A percentile compares a stretch with the other conserved stretches of the same genome.
These are phyloP conservation scores for Coniochaeta pulveracea DNA, from an alignment of 2,329 filamentous ascomycete species.

Conservation along the genomic window DNA sequence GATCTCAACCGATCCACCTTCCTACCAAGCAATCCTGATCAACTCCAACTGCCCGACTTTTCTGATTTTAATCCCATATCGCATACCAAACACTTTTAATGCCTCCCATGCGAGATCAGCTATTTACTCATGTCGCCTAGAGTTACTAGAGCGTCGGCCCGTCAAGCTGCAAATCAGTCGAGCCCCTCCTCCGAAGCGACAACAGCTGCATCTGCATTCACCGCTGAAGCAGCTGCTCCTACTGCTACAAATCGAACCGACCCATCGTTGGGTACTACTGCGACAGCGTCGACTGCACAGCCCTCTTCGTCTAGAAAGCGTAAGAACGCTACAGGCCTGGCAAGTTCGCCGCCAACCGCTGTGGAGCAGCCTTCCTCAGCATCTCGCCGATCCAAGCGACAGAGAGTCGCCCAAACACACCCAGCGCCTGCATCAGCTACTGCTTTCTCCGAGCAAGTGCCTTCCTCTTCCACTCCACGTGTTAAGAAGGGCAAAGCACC, in stretches of 20 bases:
- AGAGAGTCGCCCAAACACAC: conserved; percentile 50
- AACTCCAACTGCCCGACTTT: background rate
- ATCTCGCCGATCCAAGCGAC: conserved; percentile 57
- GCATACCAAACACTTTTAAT: conserved; percentile 8
- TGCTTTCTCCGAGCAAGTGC: conserved; percentile 15
- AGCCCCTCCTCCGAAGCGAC: conserved; percentile 29
- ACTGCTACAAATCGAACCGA: conserved; percentile 21
- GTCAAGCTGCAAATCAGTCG: conserved; percentile 64
- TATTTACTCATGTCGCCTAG: conserved; percentile 82
- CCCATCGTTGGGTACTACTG: conserved; percentile 28
- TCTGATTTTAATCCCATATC: background rate
- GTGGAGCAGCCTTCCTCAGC: conserved; percentile 20
- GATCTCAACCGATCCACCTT: too few species aligned
- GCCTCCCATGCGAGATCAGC: conserved; percentile 9
- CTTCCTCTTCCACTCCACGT: conserved; percentile 26
- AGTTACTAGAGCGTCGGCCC: conserved; percentile 90
- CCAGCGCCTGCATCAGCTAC: conserved; percentile 20
- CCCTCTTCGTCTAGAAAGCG: conserved; percentile 56
- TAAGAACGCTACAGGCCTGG: conserved; percentile 49
- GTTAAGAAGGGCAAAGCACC: conserved; percentile 50
- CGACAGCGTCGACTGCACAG: conserved; percentile 22
- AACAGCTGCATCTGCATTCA: conserved; percentile 22
- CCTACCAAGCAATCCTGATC: too few species aligned
- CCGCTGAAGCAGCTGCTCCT: conserved; percentile 21
- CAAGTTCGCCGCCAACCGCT: conserved; percentile 27